Evolutionary conservation across 75 land plant species (phyloP).

Genomic region (Pinus taeda): DNA sequence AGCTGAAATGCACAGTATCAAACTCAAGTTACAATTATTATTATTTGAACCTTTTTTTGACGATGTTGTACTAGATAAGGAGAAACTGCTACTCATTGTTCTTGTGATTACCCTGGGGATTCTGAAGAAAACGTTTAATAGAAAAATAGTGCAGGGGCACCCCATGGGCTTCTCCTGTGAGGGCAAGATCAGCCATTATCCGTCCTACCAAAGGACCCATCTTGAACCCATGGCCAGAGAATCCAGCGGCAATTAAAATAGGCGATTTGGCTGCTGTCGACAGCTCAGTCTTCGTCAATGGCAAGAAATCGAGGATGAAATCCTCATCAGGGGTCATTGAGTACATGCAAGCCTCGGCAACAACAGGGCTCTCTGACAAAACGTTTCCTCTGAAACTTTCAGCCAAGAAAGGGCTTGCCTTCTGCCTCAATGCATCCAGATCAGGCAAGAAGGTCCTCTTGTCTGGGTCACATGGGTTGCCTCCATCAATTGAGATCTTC

Average conservation of each 20-base stretch:
- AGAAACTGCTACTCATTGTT: constrained; percentile 34
- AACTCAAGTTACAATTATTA: too few relatives aligned
- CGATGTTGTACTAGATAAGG: not conserved
- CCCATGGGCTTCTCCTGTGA: constrained; percentile 41
- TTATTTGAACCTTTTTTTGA: too few relatives aligned
- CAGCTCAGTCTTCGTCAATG: constrained; percentile 11
- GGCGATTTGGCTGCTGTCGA: constrained; percentile 33
- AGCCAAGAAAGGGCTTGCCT: constrained; percentile 55
- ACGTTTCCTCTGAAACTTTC: constrained; percentile 43
- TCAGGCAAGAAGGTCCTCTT: constrained; percentile 39
- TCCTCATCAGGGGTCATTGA: constrained; percentile 95
- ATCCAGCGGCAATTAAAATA: constrained; percentile 71
- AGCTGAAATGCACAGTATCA: too few relatives aligned
- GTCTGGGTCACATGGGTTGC: constrained; percentile 63
- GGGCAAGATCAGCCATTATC: constrained; percentile 71
- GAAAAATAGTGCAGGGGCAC: constrained; percentile 59
- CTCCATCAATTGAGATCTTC: too few relatives aligned
- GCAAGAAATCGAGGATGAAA: constrained; percentile 79
- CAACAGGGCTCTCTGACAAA: constrained; percentile 50
- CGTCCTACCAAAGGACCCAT: constrained; percentile 86
- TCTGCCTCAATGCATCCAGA: constrained; percentile 9
- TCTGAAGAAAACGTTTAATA: constrained; percentile 48
- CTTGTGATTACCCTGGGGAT: constrained; percentile 64
- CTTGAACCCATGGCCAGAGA: constrained; percentile 98
- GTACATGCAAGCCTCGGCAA: constrained; percentile 79